Evolutionary conservation across 331 rosid species (phyloP).

Genomic region (Rosa hybrid): DNA sequence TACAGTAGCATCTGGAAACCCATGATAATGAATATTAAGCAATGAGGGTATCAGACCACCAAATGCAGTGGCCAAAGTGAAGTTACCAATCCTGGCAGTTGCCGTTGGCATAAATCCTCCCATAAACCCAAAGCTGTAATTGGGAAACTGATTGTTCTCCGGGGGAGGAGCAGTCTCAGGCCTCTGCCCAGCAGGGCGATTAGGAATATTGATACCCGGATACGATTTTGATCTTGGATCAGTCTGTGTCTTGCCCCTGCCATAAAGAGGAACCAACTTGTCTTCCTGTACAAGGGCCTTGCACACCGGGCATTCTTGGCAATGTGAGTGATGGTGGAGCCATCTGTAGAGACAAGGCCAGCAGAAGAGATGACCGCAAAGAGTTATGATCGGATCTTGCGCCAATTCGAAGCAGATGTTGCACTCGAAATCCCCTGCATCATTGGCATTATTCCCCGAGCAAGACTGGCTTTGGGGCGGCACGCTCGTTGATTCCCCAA

Average conservation of each 20-base stretch:
- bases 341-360: conserved; percentile 95
- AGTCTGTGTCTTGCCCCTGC: conserved; percentile 75
- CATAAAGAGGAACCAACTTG: conserved; percentile 88
- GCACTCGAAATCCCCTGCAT: conserved; percentile 89
- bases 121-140: conserved; percentile 71
- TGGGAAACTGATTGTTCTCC: conserved; percentile 52
- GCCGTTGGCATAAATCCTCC: conserved; percentile 89
- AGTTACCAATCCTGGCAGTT: conserved; percentile 72
- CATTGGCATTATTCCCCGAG: conserved; percentile 50
- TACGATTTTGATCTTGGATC: conserved; percentile 83
- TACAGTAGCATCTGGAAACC: conserved; percentile 77
- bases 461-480: conserved; percentile 52
- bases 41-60: conserved; percentile 83
- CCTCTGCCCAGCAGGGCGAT: conserved; percentile 83
- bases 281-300: conserved; percentile 79
- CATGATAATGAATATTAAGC: conserved; percentile 74
- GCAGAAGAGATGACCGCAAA: conserved; percentile 90
- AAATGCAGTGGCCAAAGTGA: conserved; percentile 81
- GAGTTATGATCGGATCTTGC: conserved; percentile 88
- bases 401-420: conserved; percentile 94
- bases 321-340: conserved; percentile 93
- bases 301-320: conserved; percentile 94
- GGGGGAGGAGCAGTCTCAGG: conserved; percentile 71
- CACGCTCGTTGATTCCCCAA: conserved; percentile 55
- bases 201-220: conserved; percentile 75